Conservation (phyloP, 352 stramenopile species). For the Phytophthora chlamydospora region DNA sequence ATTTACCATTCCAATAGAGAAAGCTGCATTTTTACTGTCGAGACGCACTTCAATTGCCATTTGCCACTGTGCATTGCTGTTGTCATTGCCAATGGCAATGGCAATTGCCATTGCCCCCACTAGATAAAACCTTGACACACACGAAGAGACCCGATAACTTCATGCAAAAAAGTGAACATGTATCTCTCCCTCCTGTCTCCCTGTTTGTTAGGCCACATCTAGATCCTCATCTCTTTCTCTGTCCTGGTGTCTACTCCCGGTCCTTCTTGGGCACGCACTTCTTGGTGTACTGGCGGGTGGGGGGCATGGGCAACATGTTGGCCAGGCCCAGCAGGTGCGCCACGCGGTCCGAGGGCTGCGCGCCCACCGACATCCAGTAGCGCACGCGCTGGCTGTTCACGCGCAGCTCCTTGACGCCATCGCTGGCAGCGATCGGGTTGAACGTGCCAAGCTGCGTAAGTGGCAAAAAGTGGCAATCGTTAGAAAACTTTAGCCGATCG, state of each 20-base stretch:
- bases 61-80: no score
- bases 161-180: constrained; percentile 16
- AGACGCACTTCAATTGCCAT: background rate
- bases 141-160: constrained; percentile 8
- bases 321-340: constrained; percentile 77
- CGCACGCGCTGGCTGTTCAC: constrained; percentile 87
- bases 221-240: background rate
- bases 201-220: constrained; percentile 1
- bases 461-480: constrained; percentile 12
- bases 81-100: no score
- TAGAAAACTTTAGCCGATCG: constrained; percentile 10
- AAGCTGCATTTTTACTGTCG: constrained; percentile 24
- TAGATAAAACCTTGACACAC: background rate
- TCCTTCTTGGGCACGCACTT: constrained; percentile 88
- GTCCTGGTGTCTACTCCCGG: constrained; percentile 37
- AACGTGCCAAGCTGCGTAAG: constrained; percentile 79
- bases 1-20: constrained; percentile 32
- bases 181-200: constrained; percentile 9
- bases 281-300: constrained; percentile 85
- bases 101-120: no score
- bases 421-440: constrained; percentile 83
- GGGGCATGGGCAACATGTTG: constrained; percentile 86
- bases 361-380: constrained; percentile 90
- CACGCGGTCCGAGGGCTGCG: constrained; percentile 87
- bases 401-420: constrained; percentile 88